Base-by-base conservation (phyloP, 2,329 filamentous ascomycete genomes). In the Talaromyces sp. region DNA sequence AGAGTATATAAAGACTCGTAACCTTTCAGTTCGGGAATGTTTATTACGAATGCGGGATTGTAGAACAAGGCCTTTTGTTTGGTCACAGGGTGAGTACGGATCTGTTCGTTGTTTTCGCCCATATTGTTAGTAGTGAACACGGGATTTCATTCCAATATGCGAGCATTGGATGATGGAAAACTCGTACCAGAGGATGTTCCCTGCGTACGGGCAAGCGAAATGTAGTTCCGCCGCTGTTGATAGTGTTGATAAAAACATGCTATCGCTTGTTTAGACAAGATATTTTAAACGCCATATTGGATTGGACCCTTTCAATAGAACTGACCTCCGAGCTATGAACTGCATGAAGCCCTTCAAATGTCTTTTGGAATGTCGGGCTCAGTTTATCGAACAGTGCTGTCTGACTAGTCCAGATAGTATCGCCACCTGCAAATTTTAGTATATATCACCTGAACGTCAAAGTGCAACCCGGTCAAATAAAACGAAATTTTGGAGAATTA, bases 51-150 rank as follows among this genome's bases (percentile, higher is more conserved):
- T 24, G 50, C 57, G 4, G 57, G 57, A 10, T 58, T 58, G 35
- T 54, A 54, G 19, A 49, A 54, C 4, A 58, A 19, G 9, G 50
- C 13, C 21, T 58, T 54, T 24, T n/a, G 35, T 17, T 10, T 14
- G 31, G 57, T 58, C 17, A 58, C 57, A 6, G 57, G 57, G 27
- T 58, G 57, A 2, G 57, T 58, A 8, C 57, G 57, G 26, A 58
- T n/a, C 50, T 54, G 8, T 14, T 53, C 24, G 29, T 51, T 51
- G 19, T 14, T 29, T 51, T 9, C 5, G 21, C 6, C 13, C 49
- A 17, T 4, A 6, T n/a, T 14, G 49, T 26, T 27, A 29, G 24
- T 26, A 14, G 11, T 51, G 4, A 14, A 5, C 27, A 29, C 17
- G 32, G 2, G 14, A 35, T 35, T 17, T 6, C 6, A 35, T 35